Base-by-base conservation (phyloP, 495 filamentous ascomycete genomes). In the Penicillium manginii region DNA sequence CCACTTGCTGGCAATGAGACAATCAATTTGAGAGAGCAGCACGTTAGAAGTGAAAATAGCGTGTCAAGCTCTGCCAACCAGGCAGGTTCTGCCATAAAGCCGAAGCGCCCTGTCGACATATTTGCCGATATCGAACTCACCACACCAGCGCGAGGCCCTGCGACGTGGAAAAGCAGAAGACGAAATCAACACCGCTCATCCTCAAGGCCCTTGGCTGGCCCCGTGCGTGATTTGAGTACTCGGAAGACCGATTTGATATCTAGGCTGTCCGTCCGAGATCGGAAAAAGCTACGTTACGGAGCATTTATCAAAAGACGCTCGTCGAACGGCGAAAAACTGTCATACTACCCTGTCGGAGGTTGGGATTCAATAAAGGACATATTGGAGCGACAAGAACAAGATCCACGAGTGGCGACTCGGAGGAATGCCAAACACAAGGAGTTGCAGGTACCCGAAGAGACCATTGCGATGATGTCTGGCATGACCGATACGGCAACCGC, bases 371-470 rank as follows among this genome's bases (percentile, higher is more conserved):
- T 75, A 22, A 60, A 66, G 40, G 53, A 64, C n/a, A 26, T 70
- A 17, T 51, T 78, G 29, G 60, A 70, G 35, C 23, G 45, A 4
- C 21, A 72, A 31, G 56, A 74, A 18, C 39, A 55, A 12, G 49
- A 65, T 17, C 50, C 46, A 17, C 59, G 49, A n/a, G 54, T 29
- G 26, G 49, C 45, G 40, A 35, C 19, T 5, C 65, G 47, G 50
- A 61, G 54, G 22, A 50, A 42, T 9, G 5, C 48, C 12, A 66
- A 60, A 26, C 61, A 67, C 19, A 74, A 67, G 57, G 71, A 74
- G 48, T 40, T 79, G n/a, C 48, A 66, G 26, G 17, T 79, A 2
- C 68, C 73, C 10, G 78, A 80, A 43, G 78, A 77, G 51, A 77
- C 70, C 0, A 56, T 80, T 21, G 77, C 66, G 1, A 19, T 69